Conservation (phyloP, 2,329 filamentous ascomycete species). For the Ambrosiella xylebori region DNA sequence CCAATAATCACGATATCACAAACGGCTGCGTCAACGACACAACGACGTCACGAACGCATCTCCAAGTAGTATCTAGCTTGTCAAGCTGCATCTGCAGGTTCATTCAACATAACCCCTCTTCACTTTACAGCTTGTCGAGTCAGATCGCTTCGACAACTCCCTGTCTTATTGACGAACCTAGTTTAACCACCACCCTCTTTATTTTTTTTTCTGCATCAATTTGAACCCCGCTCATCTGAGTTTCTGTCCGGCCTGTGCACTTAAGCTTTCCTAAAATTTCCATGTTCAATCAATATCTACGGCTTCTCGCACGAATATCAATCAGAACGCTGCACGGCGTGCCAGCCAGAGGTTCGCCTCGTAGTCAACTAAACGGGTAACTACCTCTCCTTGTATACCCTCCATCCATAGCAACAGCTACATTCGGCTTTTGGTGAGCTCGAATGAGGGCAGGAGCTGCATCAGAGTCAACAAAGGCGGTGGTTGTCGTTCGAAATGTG, state of each 20-base stretch:
- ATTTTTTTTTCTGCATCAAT: neutral
- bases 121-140: neutral
- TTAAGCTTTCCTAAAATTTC: neutral
- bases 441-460: neutral
- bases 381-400: neutral
- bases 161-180: neutral
- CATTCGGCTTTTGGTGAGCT: neutral
- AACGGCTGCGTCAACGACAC: neutral
- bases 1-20: neutral
- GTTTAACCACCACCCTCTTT: neutral
- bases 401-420: neutral
- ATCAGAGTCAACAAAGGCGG: neutral
- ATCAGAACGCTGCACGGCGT: neutral
- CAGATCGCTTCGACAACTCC: neutral
- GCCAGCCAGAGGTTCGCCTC: neutral
- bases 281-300: neutral
- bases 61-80: neutral
- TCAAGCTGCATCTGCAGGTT: neutral
- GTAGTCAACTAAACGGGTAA: neutral
- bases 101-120: neutral
- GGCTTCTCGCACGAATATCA: neutral
- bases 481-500: neutral
- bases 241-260: neutral
- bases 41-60: neutral
- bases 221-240: neutral